Evolutionary conservation across 2,329 filamentous ascomycete genomes (phyloP), one percentile per base, ranked within the genome.

Genomic region (Rosellinia necatrix): DNA sequence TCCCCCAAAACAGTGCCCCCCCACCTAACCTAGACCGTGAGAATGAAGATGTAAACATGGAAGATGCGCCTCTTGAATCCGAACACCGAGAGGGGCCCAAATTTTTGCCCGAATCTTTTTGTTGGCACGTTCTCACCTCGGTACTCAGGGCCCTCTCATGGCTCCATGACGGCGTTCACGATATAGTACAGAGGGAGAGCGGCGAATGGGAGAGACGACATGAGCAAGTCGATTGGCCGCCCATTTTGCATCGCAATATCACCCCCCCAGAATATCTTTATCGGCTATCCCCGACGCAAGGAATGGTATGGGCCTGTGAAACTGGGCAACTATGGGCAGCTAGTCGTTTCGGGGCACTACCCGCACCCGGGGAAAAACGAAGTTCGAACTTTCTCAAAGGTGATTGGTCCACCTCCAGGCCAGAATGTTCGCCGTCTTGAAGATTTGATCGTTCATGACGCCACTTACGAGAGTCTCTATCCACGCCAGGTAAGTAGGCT

Each of bases 291-390:
- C 30, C 70, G 71, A 10, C 77, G 77, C 2, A 66, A 58, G 10
- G 80, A 83, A 68, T 76, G 74, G 27, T 84, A 83, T 62, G 82
- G 81, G 0, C 64, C 71, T 24, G 83, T 81, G 62, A 84, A 83
- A 69, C 68, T 85, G 51, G 81, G 81, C 12, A 75, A 78, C 37
- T 81, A 80, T 50, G 64, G 70, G 38, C 64, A 64, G n/a, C 72
- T 75, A 13, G 68, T 66, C 22, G 69, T 80, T 9, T 74, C 75
- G n/a, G 71, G 71, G 37, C 74, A 77, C 40, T 62, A 63, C 21
- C 60, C 63, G 29, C 53, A 56, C 15, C 10, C 43, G 8, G 55
- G 56, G 4, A 34, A 53, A 6, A 42, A 53, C 3, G 32, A 59
- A 15, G 43, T 25, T 32, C 58, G 54, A 19, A 24, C 32, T n/a